Conservation (phyloP, 306 rosid species). For the Fragaria nilgerrensis region DNA sequence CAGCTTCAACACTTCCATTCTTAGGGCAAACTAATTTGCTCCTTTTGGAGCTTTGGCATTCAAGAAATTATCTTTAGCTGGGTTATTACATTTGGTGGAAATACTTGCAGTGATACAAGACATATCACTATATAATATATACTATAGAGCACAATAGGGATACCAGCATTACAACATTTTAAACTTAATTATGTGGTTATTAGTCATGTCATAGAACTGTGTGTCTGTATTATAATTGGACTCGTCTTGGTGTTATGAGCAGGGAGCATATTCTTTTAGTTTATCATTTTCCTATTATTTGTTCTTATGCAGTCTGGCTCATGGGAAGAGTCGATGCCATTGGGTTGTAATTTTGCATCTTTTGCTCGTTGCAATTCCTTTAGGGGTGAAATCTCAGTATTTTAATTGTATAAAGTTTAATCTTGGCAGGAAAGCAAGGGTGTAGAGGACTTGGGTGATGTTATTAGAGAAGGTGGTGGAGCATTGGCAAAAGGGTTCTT, state of each 20-base stretch:
- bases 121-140: neutral
- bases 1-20: neutral
- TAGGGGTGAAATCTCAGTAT: neutral
- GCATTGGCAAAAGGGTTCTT: conserved; percentile 97
- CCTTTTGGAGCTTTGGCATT: neutral
- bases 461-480: conserved; percentile 97
- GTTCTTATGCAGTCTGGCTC: neutral
- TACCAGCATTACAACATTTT: neutral
- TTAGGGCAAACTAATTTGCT: neutral
- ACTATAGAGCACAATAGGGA: neutral
- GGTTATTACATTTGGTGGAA: neutral
- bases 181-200: neutral
- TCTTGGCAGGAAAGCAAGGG: conserved; percentile 85
- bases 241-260: neutral
- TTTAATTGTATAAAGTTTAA: neutral
- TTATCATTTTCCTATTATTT: neutral
- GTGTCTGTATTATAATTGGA: neutral
- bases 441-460: conserved; percentile 89
- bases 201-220: neutral
- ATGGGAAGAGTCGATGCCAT: neutral
- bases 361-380: neutral
- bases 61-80: neutral
- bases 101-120: neutral
- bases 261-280: neutral
- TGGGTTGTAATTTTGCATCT: neutral